phyloP scores from a whole-genome alignment of 2,329 filamentous ascomycete species.

The Lasiodiplodia sp. region DNA sequence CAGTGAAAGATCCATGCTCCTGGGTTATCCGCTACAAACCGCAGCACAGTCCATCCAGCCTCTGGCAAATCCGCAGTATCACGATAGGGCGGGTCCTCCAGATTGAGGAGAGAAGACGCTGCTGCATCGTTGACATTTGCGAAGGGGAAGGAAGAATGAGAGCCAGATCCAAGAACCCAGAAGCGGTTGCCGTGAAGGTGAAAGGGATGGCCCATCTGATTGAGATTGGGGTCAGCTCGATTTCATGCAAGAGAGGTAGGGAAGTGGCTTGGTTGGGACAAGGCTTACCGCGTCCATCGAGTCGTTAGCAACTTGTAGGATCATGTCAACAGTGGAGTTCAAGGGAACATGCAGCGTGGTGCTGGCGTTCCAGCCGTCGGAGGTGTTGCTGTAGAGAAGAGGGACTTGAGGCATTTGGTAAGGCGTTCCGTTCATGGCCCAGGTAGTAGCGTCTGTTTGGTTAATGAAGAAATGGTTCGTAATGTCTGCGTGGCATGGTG shows the following conservation, averaged over 20 bases:
- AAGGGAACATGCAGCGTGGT: constrained; percentile 4
- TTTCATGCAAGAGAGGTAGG: too few species aligned
- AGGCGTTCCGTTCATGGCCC: neutral
- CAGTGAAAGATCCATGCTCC: constrained; percentile 71
- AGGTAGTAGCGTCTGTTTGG: neutral
- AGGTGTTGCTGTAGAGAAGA: constrained; percentile 10
- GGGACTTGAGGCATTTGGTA: neutral
- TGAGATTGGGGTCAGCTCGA: constrained; percentile 38
- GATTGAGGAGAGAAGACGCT: neutral
- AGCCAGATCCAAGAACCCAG: constrained; percentile 62
- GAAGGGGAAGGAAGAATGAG: constrained; percentile 53
- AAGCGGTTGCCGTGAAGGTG: constrained; percentile 68
- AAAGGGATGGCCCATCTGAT: constrained; percentile 53
- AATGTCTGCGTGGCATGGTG: neutral
- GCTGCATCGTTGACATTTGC: neutral
- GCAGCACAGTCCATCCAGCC: constrained; percentile 70
- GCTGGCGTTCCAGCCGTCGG: constrained; percentile 13
- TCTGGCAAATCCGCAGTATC: constrained; percentile 74
- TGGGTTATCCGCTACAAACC: constrained; percentile 68
- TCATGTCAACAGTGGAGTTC: constrained; percentile 23
- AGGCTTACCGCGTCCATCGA: constrained; percentile 19
- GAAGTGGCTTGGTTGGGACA: neutral
- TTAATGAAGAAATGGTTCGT: neutral
- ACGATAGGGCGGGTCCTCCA: constrained; percentile 43
- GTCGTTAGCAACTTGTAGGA: constrained; percentile 21